phyloP scores from a whole-genome alignment of 2,329 filamentous ascomycete species.

The Ploettnerulaceae sp. region DNA sequence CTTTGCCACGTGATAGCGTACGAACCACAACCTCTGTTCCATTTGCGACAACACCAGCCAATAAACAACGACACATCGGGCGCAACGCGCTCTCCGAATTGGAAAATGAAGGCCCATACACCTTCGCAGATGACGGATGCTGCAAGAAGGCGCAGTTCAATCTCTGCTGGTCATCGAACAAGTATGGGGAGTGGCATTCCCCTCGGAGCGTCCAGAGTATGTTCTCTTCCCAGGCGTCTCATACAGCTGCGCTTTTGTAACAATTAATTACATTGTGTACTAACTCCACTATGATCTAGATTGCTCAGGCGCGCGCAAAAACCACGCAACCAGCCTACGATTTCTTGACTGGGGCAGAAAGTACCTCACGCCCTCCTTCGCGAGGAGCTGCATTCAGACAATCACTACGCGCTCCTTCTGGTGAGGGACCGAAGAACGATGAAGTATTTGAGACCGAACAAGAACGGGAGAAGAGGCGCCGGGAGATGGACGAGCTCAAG shows the following conservation, averaged over 20 bases:
- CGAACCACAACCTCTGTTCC: conserved; percentile 1
- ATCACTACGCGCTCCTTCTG: conserved; percentile 50
- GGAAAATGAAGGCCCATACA: conserved; percentile 31
- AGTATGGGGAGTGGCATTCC: conserved; percentile 32
- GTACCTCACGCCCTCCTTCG: conserved; percentile 32
- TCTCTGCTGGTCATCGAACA: conserved; percentile 22
- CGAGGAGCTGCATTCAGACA: conserved; percentile 24
- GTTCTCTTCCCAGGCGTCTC: conserved; percentile 3
- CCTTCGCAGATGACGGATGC: conserved; percentile 25
- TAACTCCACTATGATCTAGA: conserved; percentile 25
- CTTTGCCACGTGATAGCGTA: conserved; percentile 7
- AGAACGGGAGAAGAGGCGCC: conserved; percentile 24
- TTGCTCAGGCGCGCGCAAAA: conserved; percentile 45
- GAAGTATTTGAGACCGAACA: conserved; percentile 37
- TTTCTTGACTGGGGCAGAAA: conserved; percentile 50
- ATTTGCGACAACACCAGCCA: conserved; percentile 17
- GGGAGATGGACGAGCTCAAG: conserved; percentile 70
- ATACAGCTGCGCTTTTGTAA: not conserved
- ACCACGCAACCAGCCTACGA: conserved; percentile 53
- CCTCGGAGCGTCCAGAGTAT: conserved; percentile 29
- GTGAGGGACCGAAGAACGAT: conserved; percentile 44
- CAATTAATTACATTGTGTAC: too few species aligned
- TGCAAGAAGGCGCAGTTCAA: conserved; percentile 26
- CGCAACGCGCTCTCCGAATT: conserved; percentile 6
- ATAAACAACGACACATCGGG: conserved; percentile 5